phyloP scores from a whole-genome alignment of 2,329 filamentous ascomycete species.

The Ustilaginoidea virens region DNA sequence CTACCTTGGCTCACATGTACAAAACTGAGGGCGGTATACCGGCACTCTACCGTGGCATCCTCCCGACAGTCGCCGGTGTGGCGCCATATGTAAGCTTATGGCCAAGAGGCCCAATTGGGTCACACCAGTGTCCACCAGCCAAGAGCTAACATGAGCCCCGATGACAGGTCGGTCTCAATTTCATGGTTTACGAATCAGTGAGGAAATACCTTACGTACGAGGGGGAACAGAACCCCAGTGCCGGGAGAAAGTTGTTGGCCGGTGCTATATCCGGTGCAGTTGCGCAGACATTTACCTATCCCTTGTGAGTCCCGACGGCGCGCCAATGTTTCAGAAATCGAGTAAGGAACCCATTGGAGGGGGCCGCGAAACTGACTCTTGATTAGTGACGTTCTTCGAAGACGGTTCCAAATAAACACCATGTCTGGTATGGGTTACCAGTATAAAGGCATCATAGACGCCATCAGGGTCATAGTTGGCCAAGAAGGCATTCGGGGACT shows the following conservation, averaged over 20 bases:
- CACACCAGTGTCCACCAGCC: too few relatives aligned
- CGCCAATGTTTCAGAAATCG: background rate
- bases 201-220: conserved; percentile 74
- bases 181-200: conserved; percentile 93
- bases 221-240: conserved; percentile 68
- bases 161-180: conserved; percentile 78
- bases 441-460: conserved; percentile 77
- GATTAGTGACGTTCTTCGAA: conserved; percentile 69
- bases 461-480: conserved; percentile 62
- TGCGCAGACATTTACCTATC: conserved; percentile 95
- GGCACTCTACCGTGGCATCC: conserved; percentile 85
- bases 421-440: conserved; percentile 98
- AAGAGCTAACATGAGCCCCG: background rate
- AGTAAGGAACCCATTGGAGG: too few relatives aligned
- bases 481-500: conserved; percentile 75
- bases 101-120: background rate
- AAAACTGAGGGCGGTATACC: conserved; percentile 70
- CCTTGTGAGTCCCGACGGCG: conserved; percentile 53
- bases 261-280: conserved; percentile 92
- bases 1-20: conserved; percentile 72
- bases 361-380: conserved; percentile 8
- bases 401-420: conserved; percentile 95
- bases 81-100: conserved; percentile 61
- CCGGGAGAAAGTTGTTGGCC: conserved; percentile 68
- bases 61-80: conserved; percentile 88